phyloP scores from a whole-genome alignment of 2,329 filamentous ascomycete species.

The Nothophoma quercina region DNA sequence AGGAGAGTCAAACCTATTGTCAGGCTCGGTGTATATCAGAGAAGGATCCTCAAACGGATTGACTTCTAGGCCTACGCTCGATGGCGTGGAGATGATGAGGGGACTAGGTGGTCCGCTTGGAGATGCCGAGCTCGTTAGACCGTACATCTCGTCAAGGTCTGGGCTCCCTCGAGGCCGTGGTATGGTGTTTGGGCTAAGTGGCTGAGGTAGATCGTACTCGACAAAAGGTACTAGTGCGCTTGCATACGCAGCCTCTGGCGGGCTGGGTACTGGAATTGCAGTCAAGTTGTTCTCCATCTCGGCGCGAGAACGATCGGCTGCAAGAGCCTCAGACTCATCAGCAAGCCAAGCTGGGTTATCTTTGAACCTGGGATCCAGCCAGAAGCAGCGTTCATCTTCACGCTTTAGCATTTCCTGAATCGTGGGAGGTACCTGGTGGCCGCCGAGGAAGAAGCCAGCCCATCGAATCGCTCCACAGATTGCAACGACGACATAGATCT shows the following conservation, averaged over 20 bases:
- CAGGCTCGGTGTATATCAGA: background rate
- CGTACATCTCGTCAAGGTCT: background rate
- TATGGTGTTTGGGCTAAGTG: background rate
- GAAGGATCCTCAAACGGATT: background rate
- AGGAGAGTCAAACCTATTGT: background rate
- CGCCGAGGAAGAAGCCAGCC: slow-evolving; percentile 16
- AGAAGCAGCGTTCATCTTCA: slow-evolving; percentile 16
- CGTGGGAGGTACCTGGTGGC: slow-evolving; percentile 17
- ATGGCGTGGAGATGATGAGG: background rate
- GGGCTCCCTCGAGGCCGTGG: background rate
- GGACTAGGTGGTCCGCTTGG: background rate
- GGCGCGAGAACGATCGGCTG: background rate
- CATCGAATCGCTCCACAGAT: slow-evolving; percentile 21
- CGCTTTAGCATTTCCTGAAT: slow-evolving; percentile 21
- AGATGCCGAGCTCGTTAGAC: background rate
- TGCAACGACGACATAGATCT: slow-evolving; percentile 19
- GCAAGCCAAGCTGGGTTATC: slow-evolving; percentile 21
- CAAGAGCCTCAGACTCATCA: slow-evolving; percentile 18
- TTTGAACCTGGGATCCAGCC: slow-evolving; percentile 21
- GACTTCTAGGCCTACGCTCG: background rate
- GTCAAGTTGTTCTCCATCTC: background rate
- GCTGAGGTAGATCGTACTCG: background rate
- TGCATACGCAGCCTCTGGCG: background rate
- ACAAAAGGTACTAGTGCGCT: background rate
- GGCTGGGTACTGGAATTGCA: background rate